Base-by-base conservation (phyloP, 2,329 filamentous ascomycete species). In the Monosporascus sp. region DNA sequence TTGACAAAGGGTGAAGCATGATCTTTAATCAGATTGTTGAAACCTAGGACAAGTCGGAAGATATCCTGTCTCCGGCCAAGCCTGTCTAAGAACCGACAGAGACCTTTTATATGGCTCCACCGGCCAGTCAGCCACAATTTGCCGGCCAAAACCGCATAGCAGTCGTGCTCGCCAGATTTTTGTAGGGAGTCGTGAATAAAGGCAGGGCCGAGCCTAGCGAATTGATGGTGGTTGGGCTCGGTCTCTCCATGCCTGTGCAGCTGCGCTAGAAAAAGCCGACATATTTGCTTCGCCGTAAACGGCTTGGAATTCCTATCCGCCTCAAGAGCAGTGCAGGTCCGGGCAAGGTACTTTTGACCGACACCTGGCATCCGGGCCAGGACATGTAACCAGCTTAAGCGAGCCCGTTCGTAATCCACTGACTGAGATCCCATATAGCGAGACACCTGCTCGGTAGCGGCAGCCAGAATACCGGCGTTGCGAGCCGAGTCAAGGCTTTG, bases 301-400 rank as follows among this genome's bases (percentile, higher is more conserved):
- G 60, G 60, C 2, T 37, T 15, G 20, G 38, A 15, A 26, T 31
- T 17, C 20, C 31, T 45, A 14, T 55, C 58, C 37, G 58, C 50
- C 53, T 68, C 66, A 15, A 68, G 58, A 24, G 51, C 40, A 35
- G 35, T 51, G 37, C 62, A 66, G 20, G 50, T 45, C 47, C 49
- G 54, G 24, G 48, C 55, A 17, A 68, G 48, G 41, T 61, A 61
- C 7, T 51, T 46, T 15, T 51, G 50, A 24, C 58, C 52, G 28
- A 66, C 40, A 18, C 48, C 48, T 15, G 64, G 66, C 37, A 67
- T 49, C 37, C 64, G 62, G 22, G 61, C 65, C 44, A 69, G 52
- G 20, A 67, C 46, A 24, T 59, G 58, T 44, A 69, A 54, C 65
- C 64, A 68, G 15, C 54, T 40, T 17, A 59, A 52, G 18, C 67